These are phyloP conservation scores for Dendrothele bispora DNA, from an alignment of 768 basidiomycete genomes.

Conservation along the genomic window DNA sequence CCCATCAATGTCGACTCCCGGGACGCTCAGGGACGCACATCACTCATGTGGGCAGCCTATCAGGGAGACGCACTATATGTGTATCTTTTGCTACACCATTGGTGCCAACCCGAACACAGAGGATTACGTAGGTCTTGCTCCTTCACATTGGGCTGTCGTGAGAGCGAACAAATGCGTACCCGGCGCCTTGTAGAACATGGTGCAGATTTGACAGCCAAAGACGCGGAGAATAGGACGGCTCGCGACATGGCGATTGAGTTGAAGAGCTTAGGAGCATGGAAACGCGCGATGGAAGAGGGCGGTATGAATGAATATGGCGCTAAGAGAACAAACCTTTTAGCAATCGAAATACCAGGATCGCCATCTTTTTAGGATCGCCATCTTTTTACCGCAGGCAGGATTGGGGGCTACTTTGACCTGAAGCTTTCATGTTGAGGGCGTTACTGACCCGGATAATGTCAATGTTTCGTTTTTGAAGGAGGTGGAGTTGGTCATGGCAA, in stretches of 20 bases:
- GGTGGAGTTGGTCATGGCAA: too few relatives aligned
- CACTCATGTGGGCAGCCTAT: constrained; percentile 99
- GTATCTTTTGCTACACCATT: constrained; percentile 82
- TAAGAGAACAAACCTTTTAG: too few relatives aligned
- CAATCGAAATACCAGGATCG: too few relatives aligned
- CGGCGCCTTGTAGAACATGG: constrained; percentile 84
- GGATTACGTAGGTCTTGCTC: constrained; percentile 83
- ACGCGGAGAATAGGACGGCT: constrained; percentile 83
- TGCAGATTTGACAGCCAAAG: constrained; percentile 77
- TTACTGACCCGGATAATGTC: too few relatives aligned
- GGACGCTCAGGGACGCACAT: constrained; percentile 91
- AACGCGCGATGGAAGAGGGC: constrained; percentile 84
- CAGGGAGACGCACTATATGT: constrained; percentile 97
- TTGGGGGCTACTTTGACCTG: too few relatives aligned
- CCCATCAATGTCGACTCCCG: constrained; percentile 89
- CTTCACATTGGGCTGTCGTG: constrained; percentile 97
- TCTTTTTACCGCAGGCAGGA: too few relatives aligned
- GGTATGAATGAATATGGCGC: constrained; percentile 78
- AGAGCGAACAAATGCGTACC: constrained; percentile 90
- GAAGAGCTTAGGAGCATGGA: constrained; percentile 89
- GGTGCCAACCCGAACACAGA: constrained; percentile 76
- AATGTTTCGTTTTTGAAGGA: too few relatives aligned
- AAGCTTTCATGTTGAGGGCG: too few relatives aligned
- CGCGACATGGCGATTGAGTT: constrained; percentile 94
- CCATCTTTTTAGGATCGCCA: too few relatives aligned